A percentile compares a stretch with the other conserved stretches of the same genome.
Evolutionary conservation across 805 yeast genomes (phyloP).

Genomic region (Suhomyces sp.): DNA sequence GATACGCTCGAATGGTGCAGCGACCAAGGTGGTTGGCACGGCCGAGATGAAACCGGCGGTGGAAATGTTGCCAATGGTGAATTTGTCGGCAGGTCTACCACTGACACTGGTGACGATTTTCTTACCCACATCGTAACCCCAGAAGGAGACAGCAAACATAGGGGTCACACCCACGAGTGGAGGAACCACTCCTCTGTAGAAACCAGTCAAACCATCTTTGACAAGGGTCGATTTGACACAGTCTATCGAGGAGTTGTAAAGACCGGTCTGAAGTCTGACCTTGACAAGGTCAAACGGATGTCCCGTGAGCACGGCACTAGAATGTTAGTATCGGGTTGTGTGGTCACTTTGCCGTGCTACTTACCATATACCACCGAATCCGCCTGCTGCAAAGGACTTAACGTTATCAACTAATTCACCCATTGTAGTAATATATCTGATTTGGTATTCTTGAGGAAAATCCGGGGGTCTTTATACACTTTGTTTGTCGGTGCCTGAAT

Average conservation of each 20-base stretch:
- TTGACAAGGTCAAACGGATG: slow-evolving; percentile 95
- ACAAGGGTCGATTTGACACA: slow-evolving; percentile 70
- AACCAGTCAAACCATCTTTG: slow-evolving; percentile 74
- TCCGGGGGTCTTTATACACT: slow-evolving; percentile 3
- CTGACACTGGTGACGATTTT: slow-evolving; percentile 53
- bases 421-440: background rate
- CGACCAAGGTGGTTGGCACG: slow-evolving; percentile 88
- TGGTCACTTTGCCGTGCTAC: slow-evolving; percentile 6
- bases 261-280: slow-evolving; percentile 86
- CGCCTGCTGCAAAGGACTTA: slow-evolving; percentile 89
- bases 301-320: slow-evolving; percentile 85
- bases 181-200: slow-evolving; percentile 91
- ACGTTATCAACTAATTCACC: slow-evolving; percentile 64
- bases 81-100: slow-evolving; percentile 36
- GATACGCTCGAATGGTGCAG: slow-evolving; percentile 97
- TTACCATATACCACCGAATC: slow-evolving; percentile 83
- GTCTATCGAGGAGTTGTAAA: slow-evolving; percentile 56
- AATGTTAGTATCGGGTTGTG: background rate
- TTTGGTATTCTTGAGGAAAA: background rate
- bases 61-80: slow-evolving; percentile 69
- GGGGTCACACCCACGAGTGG: slow-evolving; percentile 97
- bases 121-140: slow-evolving; percentile 97
- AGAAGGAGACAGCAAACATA: slow-evolving; percentile 95
- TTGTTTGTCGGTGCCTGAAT: background rate
- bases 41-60: slow-evolving; percentile 95